Evolutionary conservation across 2,329 filamentous ascomycete species (phyloP).

Genomic region (Chrysoporthe cubensis): DNA sequence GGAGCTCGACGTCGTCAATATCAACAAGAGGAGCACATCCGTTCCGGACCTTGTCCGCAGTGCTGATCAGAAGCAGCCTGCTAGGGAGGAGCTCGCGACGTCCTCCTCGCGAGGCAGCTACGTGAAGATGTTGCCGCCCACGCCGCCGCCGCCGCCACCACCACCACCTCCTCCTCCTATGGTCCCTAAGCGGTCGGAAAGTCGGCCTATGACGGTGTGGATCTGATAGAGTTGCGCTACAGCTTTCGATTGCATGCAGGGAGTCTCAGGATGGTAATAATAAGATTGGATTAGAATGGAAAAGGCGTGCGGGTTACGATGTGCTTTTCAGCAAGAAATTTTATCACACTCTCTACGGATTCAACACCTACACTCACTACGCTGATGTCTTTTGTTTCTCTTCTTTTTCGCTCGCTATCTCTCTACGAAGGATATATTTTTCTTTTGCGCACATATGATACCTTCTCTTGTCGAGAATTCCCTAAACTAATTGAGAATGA

Average conservation of each 20-base stretch:
- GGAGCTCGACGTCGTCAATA: conserved; percentile 9
- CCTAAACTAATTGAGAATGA: neutral
- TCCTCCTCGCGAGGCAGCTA: neutral
- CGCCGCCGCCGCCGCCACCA: neutral
- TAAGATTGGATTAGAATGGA: neutral
- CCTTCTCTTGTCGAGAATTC: neutral
- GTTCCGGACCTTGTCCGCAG: conserved; percentile 17
- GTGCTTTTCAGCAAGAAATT: neutral
- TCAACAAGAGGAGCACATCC: conserved; percentile 16
- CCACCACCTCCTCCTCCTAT: neutral
- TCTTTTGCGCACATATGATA: neutral
- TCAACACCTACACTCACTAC: neutral
- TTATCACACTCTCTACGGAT: neutral
- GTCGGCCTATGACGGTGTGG: conserved; percentile 15
- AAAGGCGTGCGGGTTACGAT: neutral
- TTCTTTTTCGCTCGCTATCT: neutral
- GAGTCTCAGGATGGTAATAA: neutral
- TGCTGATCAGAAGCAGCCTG: conserved; percentile 20
- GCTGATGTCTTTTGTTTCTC: neutral
- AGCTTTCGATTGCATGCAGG: neutral
- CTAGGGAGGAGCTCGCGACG: conserved; percentile 4
- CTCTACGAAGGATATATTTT: neutral
- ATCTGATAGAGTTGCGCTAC: conserved; percentile 1
- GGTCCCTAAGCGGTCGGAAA: neutral
- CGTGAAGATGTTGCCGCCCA: conserved; percentile 5